Conservation (phyloP, 495 filamentous ascomycete species). For the Aspergillus diversus region DNA sequence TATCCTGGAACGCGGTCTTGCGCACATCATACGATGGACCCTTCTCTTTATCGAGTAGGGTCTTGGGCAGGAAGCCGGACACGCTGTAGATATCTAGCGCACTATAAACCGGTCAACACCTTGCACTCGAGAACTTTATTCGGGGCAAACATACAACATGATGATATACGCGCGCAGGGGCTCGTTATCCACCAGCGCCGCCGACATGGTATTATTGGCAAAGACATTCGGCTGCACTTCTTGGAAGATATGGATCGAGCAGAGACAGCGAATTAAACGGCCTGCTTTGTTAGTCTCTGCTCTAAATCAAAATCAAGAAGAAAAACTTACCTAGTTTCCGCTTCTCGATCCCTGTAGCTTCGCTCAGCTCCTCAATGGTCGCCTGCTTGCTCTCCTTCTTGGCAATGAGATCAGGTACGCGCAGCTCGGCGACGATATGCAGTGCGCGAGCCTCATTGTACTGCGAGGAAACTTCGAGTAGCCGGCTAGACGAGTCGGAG, state of each 20-base stretch:
- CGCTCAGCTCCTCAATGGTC: background rate
- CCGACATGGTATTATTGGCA: conserved; percentile 40
- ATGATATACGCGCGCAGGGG: conserved; percentile 37
- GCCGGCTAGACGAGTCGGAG: conserved; percentile 6
- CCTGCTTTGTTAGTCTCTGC: background rate
- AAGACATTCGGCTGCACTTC: conserved; percentile 30
- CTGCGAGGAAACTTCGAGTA: conserved; percentile 12
- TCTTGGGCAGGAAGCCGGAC: conserved; percentile 36
- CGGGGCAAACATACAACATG: conserved; percentile 21
- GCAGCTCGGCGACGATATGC: conserved; percentile 11
- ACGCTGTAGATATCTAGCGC: conserved; percentile 33
- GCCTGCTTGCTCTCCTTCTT: background rate
- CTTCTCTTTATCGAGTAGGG: conserved; percentile 26
- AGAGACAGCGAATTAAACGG: conserved; percentile 35
- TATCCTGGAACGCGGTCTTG: conserved; percentile 36
- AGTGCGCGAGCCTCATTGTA: conserved; percentile 14
- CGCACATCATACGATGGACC: conserved; percentile 34
- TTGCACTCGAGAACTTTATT: background rate
- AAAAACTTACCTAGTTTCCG: conserved; percentile 8
- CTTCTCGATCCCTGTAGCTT: background rate
- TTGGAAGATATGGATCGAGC: conserved; percentile 39
- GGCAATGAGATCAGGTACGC: conserved; percentile 3
- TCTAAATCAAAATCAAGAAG: background rate
- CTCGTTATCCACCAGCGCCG: conserved; percentile 34
- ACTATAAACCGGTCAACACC: background rate